phyloP scores from a whole-genome alignment of 2,329 filamentous ascomycete genomes.

The Thelonectria rubi region DNA sequence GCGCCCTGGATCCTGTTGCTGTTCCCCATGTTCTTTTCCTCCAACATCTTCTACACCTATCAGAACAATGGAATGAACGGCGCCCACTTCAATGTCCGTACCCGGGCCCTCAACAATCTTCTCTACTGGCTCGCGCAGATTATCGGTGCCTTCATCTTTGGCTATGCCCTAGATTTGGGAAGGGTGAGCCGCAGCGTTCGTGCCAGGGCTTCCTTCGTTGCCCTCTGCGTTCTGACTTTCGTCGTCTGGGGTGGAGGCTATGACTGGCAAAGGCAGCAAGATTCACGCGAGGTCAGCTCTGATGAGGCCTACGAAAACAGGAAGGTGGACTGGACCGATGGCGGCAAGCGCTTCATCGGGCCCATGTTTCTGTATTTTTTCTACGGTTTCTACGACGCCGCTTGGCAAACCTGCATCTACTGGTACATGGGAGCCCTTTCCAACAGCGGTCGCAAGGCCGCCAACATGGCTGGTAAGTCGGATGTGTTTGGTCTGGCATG shows the following conservation, averaged over 20 bases:
- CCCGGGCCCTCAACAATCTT: conserved; percentile 63
- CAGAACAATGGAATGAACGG: conserved; percentile 66
- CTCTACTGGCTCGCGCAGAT: conserved; percentile 67
- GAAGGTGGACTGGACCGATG: conserved; percentile 55
- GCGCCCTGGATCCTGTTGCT: conserved; percentile 47
- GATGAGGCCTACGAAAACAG: conserved; percentile 46
- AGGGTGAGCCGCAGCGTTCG: conserved; percentile 55
- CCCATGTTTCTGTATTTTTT: conserved; percentile 77
- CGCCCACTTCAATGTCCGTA: conserved; percentile 62
- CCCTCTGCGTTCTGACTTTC: conserved; percentile 60
- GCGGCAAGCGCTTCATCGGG: conserved; percentile 61
- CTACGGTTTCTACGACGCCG: conserved; percentile 73
- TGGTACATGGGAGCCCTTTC: conserved; percentile 86
- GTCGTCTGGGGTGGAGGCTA: conserved; percentile 70
- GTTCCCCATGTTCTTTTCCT: conserved; percentile 63
- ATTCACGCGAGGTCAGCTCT: conserved; percentile 51
- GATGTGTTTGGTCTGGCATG: not conserved
- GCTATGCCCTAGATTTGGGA: conserved; percentile 55
- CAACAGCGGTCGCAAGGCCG: conserved; percentile 89
- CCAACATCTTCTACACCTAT: conserved; percentile 66
- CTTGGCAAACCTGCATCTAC: conserved; percentile 63
- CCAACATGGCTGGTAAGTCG: conserved; percentile 71
- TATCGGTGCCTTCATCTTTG: conserved; percentile 60
- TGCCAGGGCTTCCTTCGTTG: conserved; percentile 56
- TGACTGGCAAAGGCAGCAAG: conserved; percentile 68